Evolutionary conservation across 1,139 yeast genomes (phyloP).

Genomic region (Geotrichum klebahnii): DNA sequence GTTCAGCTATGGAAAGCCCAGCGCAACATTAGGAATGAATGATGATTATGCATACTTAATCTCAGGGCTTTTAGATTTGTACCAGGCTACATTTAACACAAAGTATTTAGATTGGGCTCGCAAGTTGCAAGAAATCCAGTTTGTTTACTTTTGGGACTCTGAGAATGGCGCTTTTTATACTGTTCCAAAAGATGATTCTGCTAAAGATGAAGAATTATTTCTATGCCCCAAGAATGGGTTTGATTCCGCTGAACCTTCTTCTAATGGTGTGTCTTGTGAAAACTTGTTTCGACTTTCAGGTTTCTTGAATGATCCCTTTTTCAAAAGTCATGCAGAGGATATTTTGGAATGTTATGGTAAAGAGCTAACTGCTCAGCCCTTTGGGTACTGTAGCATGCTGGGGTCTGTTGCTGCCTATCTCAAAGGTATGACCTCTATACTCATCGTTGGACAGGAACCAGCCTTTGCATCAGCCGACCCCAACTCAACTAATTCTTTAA

Average conservation of each 20-base stretch:
- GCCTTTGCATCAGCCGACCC: not conserved
- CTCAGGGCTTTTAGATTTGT: constrained; percentile 39
- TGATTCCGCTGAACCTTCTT: constrained; percentile 42
- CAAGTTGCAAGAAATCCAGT: constrained; percentile 37
- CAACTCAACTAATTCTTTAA: not conserved
- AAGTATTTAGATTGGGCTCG: constrained; percentile 37
- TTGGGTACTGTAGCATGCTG: constrained; percentile 34
- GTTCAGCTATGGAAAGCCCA: constrained; percentile 12
- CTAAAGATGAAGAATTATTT: constrained; percentile 28
- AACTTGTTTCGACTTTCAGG: constrained; percentile 36
- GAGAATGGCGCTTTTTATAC: constrained; percentile 38
- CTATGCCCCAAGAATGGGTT: constrained; percentile 39
- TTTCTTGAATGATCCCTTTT: constrained; percentile 29
- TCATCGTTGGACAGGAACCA: constrained; percentile 29
- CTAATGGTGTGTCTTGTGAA: constrained; percentile 38
- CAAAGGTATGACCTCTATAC: constrained; percentile 26
- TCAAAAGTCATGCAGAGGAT: constrained; percentile 29
- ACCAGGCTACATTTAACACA: constrained; percentile 35
- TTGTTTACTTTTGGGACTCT: constrained; percentile 37
- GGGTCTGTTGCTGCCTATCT: constrained; percentile 27
- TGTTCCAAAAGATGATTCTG: constrained; percentile 26
- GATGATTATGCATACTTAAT: constrained; percentile 42
- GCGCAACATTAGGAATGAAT: constrained; percentile 33
- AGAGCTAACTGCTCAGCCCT: constrained; percentile 38
- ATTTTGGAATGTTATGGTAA: constrained; percentile 34